Conservation (phyloP, 2,329 filamentous ascomycete species). For the Escovopsis sp. region DNA sequence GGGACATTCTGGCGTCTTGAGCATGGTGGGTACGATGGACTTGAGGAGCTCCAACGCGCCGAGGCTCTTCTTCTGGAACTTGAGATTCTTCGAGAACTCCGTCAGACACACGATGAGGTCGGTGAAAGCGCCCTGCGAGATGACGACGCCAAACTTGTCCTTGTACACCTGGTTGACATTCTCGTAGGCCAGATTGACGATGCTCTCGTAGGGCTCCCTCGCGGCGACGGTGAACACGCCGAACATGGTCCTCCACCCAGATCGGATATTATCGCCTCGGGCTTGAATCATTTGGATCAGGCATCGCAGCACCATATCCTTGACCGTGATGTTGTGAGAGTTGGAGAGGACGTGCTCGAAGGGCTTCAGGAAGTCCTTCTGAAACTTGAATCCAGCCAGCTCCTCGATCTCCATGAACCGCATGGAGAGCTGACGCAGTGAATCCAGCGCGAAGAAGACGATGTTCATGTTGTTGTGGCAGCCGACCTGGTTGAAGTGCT, state of each 20-base stretch:
- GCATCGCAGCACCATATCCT: slow-evolving; percentile 92
- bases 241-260: slow-evolving; percentile 99
- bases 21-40: slow-evolving; percentile 85
- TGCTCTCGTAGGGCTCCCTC: slow-evolving; percentile 80
- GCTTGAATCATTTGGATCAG: slow-evolving; percentile 99
- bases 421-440: slow-evolving; percentile 89
- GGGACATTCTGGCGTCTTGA: slow-evolving; percentile 89
- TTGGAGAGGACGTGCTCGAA: slow-evolving; percentile 97
- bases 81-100: slow-evolving; percentile 96
- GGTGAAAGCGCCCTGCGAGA: slow-evolving; percentile 91
- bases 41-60: slow-evolving; percentile 93
- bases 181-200: slow-evolving; percentile 93
- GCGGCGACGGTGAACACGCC: slow-evolving; percentile 95
- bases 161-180: slow-evolving; percentile 94
- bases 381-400: slow-evolving; percentile 96
- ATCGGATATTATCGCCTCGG: slow-evolving; percentile 88
- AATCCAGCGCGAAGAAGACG: slow-evolving; percentile 95
- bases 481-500: slow-evolving; percentile 96
- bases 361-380: slow-evolving; percentile 97
- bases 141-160: slow-evolving; percentile 86
- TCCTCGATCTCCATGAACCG: slow-evolving; percentile 98
- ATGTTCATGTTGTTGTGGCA: slow-evolving; percentile 94
- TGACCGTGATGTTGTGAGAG: slow-evolving; percentile 78
- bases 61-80: slow-evolving; percentile 95
- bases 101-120: slow-evolving; percentile 94